phyloP scores from a whole-genome alignment of 1,139 yeast species.

The Taphrina pruni region DNA sequence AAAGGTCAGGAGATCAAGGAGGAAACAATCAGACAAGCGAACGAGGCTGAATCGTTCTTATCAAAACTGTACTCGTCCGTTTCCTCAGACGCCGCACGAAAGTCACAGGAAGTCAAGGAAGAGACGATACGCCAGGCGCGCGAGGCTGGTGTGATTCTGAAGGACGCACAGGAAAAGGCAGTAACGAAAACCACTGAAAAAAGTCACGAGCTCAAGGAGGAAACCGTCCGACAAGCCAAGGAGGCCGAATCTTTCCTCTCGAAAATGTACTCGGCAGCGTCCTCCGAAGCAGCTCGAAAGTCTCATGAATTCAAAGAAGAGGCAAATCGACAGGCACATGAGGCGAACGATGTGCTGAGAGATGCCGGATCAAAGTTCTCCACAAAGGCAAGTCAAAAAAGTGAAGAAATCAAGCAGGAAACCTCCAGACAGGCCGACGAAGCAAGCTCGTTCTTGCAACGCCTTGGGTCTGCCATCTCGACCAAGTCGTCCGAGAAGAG shows the following conservation, averaged over 20 bases:
- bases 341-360: neutral
- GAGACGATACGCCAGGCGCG: constrained; percentile 24
- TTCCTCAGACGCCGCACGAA: constrained; percentile 7
- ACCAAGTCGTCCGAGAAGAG: constrained; percentile 10
- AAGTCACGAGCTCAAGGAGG: constrained; percentile 12
- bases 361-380: neutral
- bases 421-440: constrained; percentile 19
- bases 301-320: constrained; percentile 22
- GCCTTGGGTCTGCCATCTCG: neutral
- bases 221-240: constrained; percentile 17
- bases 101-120: constrained; percentile 23
- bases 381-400: neutral
- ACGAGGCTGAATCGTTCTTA: constrained; percentile 10
- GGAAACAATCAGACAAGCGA: constrained; percentile 15
- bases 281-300: neutral
- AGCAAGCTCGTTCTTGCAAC: neutral
- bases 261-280: neutral
- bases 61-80: neutral
- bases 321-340: neutral
- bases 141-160: constrained; percentile 4
- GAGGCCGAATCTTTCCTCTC: constrained; percentile 14
- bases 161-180: neutral
- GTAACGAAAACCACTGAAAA: neutral
- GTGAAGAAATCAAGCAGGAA: neutral
- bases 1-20: constrained; percentile 19